Evolutionary conservation across 495 filamentous ascomycete species (phyloP), one percentile per base, ranked within the genome.

Genomic region (Neurospora sp.): DNA sequence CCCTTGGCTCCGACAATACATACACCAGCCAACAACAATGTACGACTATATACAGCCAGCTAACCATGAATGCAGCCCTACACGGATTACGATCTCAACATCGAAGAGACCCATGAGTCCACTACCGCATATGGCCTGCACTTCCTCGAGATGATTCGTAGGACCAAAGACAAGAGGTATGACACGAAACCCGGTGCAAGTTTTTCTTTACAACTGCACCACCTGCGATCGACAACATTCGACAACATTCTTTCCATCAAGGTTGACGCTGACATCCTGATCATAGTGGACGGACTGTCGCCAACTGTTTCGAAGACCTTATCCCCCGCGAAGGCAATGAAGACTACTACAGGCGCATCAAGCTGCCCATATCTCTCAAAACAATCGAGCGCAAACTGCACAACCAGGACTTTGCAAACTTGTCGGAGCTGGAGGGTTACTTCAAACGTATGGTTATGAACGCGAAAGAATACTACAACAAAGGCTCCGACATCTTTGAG

Each of bases 381-480:
- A 88, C 84, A 3, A 91, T 96, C 65, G 89, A 93, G 81, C 85
- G 78, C n/a, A 93, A 91, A 79, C 83, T 94, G 40, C 81, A 87
- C 35, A 83, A 85, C 27, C 81, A 86, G 44, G 86, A 88, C 72
- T 96, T 93, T 78, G 76, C 83, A 12, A 88, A 81, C 41, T 80
- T 94, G 48, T 86, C 90, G 31, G 81, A 84, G 38, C 77, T 94
- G 8, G 92, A 94, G 77, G 88, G 88, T 75, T 91, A 92, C 75
- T 85, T 93, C 75, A 93, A 93, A 81, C 90, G 91, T 53, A 88
- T 94, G 83, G 88, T 94, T 72, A 85, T 84, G 44, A 94, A 94
- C 78, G 91, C 91, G 7, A 94, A 93, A 76, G 86, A 89, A 31
- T 92, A 85, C 80, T 92, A 93, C 75, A 84, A 88, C 69, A 89